Evolutionary conservation across 352 stramenopile species (phyloP), one percentile per base, ranked within the genome.

Genomic region (Globisporangium apiculatum): DNA sequence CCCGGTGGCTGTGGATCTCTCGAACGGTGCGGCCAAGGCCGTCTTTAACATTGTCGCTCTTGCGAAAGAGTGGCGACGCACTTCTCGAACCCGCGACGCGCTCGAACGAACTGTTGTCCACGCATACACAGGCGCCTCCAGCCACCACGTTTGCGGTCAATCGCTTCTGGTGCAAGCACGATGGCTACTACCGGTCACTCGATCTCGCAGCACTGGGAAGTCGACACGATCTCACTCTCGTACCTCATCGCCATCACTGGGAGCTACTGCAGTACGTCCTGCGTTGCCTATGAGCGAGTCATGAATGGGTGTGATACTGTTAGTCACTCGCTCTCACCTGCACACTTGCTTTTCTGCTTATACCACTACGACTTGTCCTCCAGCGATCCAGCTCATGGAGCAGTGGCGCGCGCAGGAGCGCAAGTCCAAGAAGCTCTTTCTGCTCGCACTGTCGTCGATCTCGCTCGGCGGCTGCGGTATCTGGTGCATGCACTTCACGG

Each of bases 401-500:
- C 79, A 86, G 63, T 88, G 78, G 78, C 78, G 75, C 18, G 43
- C 72, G n/a, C 62, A 72, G 38, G 67, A 72, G 41, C 67, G 55
- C 7, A 57, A 49, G 4, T 66, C 53, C 7, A 55, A 67, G 10
- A 84, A 84, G 57, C 36, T 69, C 31, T 15, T 76, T 2, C 61
- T 87, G 36, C 61, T 89, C n/a, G 3, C 71, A 1, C 17, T 83
- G 0, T 73, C 79, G 4, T 63, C 75, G 0, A 17, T 83, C 31
- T 61, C 70, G 1, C 59, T 89, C n/a, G 76, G 79, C 31, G 79
- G 76, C 3, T 83, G 75, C 46, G 76, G 75, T 17, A 87, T 89
- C 52, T 89, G 76, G 79, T 69, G 61, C 65, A 87, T 82, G 75
- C 79, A 89, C n/a, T 87, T 89, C 56, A 82, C 77, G 5, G 79